Evolutionary conservation across 1,284 basidiomycete species (phyloP), one percentile per base, ranked within the genome.

Genomic region (Coniophora puteana): DNA sequence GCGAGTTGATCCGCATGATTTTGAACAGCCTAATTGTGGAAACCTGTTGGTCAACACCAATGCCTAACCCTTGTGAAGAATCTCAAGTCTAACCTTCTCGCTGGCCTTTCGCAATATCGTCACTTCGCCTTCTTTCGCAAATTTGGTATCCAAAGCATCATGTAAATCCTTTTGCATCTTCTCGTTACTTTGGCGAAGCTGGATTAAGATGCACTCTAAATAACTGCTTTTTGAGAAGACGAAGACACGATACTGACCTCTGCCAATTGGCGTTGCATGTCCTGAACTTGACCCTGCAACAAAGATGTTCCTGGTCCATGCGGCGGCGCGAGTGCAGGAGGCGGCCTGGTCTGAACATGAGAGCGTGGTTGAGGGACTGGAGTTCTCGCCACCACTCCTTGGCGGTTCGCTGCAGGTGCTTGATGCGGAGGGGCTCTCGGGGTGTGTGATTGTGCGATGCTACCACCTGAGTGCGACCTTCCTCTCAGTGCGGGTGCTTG

Each of bases 1-100:
- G 67, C 63, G 14, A 83, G 46, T 46, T 85, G 78, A 3, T 68
- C 64, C 2, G 71, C 61, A 58, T 89, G 81, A 16, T 76, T 71
- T 59, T 78, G 69, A 20, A 71, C 63, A 27, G 67, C 69, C 85
- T 89, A 32, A 14, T 45, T 5, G 10, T 30, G 33, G 38, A 7
- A 40, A 34, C 20, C 17, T 38, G 34, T 38, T 16, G 37, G 36
- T 38, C n/a, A 21, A 21, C 34, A 18, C 23, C 4, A 38, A 33
- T 11, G 13, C 18, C 5, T 11, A 36, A 14, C 16, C 8, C 21
- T 38, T n/a, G n/a, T 12, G 34, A 21, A 8, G 28, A 40, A n/a
- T n/a, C n/a, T 17, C 13, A 33, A 17, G 11, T 12, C 21, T 20
- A 8, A 63, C 58, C 55, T 60, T 60, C 47, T 60, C 58, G 22